Evolutionary conservation across 2,329 filamentous ascomycete genomes (phyloP).

Genomic region (Leptographium galeiforme): DNA sequence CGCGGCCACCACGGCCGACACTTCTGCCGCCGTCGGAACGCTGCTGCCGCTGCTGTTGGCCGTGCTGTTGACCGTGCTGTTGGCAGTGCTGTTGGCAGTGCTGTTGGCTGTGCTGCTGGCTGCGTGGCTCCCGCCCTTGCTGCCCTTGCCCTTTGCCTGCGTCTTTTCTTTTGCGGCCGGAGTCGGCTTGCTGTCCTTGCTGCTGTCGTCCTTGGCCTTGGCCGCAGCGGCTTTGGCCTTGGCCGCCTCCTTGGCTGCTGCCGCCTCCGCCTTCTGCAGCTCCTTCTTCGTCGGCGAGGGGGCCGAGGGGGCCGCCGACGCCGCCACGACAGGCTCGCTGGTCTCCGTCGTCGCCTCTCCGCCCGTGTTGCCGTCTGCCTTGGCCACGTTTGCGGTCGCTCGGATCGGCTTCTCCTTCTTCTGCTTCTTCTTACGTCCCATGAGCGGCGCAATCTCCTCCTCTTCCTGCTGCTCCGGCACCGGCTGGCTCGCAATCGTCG

Average conservation of each 20-base stretch:
- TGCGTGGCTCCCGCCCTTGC: background rate
- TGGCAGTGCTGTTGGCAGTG: background rate
- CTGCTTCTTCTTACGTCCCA: conserved; percentile 74
- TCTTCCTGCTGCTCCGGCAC: conserved; percentile 32
- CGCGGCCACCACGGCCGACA: background rate
- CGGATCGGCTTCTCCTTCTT: conserved; percentile 52
- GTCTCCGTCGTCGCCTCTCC: conserved; percentile 12
- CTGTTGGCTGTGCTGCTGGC: background rate
- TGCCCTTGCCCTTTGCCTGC: background rate
- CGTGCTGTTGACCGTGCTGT: background rate
- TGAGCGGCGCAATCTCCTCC: conserved; percentile 53
- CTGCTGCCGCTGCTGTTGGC: background rate
- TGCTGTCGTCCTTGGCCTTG: conserved; percentile 1
- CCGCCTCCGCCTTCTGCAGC: background rate
- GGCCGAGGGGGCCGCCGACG: background rate
- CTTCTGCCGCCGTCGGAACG: background rate
- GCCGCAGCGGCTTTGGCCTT: background rate
- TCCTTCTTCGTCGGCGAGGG: background rate
- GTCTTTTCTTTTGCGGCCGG: background rate
- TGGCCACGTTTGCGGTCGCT: conserved; percentile 10
- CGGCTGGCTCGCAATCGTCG: conserved; percentile 31
- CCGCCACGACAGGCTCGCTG: conserved; percentile 12
- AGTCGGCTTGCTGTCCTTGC: background rate
- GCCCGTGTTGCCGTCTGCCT: background rate
- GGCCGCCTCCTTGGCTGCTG: background rate